Evolutionary conservation across 148 eudicot genomes (phyloP), one percentile per base, ranked within the genome.

Genomic region (Fagopyrum tataricum): DNA sequence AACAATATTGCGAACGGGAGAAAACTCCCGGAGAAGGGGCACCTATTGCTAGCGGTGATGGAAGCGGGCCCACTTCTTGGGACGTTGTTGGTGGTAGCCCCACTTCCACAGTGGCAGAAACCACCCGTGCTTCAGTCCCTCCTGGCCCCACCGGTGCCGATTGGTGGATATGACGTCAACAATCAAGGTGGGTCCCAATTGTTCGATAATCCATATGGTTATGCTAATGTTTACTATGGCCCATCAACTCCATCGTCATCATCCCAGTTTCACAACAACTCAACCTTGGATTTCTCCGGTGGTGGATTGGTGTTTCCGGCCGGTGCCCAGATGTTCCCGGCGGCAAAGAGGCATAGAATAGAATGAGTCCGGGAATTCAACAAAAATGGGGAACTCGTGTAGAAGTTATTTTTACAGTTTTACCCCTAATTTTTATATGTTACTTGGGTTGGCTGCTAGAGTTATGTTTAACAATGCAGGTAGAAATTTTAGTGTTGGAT

Each of bases 21-120:
- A 67, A 56, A 81, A 1, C 78, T 79, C 5, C 90, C 90, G 7
- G 66, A 61, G 40, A 85, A 82, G 43, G 90, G 87, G 52, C 78
- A 76, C 61, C 80, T 86, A 5, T 24, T 86, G 61, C 70, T 80
- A 40, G 85, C 90, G 6, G 83, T 86, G 59, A 11, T 79, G 43
- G 84, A 76, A 73, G 84, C 87, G 4, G 90, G 90, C 4, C 90
- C 90, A 4, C 74, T 86, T 10, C 84, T 86, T 0, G 82, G 82
- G 78, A 84, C 85, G 24, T 70, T 86, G 26, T 75, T 84, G 78
- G 82, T 84, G 18, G 81, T 86, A 17, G 90, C 86, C 10, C 79
- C 84, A 4, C 77, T 84, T 2, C 90, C 87, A 0, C 75, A 67
- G 71, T 86, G 90, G 90, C 76, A 82, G 12, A 86, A 84, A 73